Conservation (phyloP, 2,329 filamentous ascomycete species). For the Didymella pinodella region DNA sequence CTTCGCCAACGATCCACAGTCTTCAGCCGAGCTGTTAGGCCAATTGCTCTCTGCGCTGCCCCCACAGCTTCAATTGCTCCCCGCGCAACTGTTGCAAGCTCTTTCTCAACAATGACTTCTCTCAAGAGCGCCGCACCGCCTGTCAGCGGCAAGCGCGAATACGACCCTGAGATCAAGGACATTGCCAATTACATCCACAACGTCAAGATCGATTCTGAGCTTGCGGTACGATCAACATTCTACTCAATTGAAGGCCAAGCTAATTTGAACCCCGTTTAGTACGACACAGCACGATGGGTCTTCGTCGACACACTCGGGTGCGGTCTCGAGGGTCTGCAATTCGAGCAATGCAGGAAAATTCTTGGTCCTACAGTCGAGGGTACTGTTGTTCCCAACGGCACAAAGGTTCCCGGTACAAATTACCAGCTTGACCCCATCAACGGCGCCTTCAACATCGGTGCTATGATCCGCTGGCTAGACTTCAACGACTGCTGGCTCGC, state of each 20-base stretch:
- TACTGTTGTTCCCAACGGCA: conserved; percentile 89
- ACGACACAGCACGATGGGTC: conserved; percentile 94
- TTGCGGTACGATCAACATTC: conserved; percentile 73
- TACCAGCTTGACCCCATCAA: conserved; percentile 96
- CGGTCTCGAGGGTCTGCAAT: conserved; percentile 91
- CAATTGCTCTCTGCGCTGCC: conserved; percentile 45
- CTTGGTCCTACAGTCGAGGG: conserved; percentile 91
- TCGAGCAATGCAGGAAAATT: conserved; percentile 95
- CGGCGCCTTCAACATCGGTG: conserved; percentile 97
- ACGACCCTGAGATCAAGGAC: conserved; percentile 92
- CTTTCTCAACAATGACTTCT: conserved; percentile 51
- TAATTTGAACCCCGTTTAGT: conserved; percentile 60
- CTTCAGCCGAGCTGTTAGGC: conserved; percentile 47
- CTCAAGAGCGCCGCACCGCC: conserved; percentile 47
- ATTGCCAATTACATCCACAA: conserved; percentile 96
- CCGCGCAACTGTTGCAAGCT: conserved; percentile 35
- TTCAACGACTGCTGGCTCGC: conserved; percentile 99
- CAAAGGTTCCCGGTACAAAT: conserved; percentile 87
- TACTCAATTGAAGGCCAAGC: conserved; percentile 9
- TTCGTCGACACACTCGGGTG: conserved; percentile 97
- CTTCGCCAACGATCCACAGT: conserved; percentile 47
- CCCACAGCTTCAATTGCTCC: conserved; percentile 34
- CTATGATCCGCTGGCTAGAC: conserved; percentile 98
- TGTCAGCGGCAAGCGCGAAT: conserved; percentile 59
- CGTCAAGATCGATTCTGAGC: conserved; percentile 86